These are phyloP conservation scores for Pythium angustatum DNA, from an alignment of 352 stramenopile genomes.

Conservation along the genomic window DNA sequence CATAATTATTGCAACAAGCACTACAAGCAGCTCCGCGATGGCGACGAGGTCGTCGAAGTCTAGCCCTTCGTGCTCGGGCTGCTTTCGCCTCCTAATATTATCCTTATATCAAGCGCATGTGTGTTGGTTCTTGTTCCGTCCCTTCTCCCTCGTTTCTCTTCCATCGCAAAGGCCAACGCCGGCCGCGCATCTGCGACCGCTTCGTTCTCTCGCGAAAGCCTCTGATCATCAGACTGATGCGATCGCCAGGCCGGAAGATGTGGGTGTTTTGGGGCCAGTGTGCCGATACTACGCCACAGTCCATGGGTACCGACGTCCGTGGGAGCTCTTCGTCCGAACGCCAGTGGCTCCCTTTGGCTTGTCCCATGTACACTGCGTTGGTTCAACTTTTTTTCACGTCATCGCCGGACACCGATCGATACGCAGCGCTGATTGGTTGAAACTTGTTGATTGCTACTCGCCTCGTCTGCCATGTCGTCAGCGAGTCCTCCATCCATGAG, in stretches of 20 bases:
- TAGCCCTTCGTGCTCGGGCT: background rate
- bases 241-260: too few species aligned
- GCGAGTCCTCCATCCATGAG: background rate
- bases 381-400: constrained; percentile 16
- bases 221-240: too few species aligned
- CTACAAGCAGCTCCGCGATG: constrained; percentile 29
- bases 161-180: too few species aligned
- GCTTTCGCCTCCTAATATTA: background rate
- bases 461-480: background rate
- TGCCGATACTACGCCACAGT: too few species aligned
- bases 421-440: background rate
- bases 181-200: too few species aligned
- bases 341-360: background rate
- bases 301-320: background rate
- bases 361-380: background rate
- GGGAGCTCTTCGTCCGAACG: background rate
- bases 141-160: too few species aligned
- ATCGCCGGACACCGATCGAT: background rate
- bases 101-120: background rate
- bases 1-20: constrained; percentile 30
- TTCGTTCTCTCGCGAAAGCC: too few species aligned
- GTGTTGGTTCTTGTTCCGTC: background rate
- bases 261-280: too few species aligned
- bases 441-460: background rate
- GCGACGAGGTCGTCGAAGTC: constrained; percentile 20